Base-by-base conservation (phyloP, 2,329 filamentous ascomycete genomes). In the Alternaria rosae region DNA sequence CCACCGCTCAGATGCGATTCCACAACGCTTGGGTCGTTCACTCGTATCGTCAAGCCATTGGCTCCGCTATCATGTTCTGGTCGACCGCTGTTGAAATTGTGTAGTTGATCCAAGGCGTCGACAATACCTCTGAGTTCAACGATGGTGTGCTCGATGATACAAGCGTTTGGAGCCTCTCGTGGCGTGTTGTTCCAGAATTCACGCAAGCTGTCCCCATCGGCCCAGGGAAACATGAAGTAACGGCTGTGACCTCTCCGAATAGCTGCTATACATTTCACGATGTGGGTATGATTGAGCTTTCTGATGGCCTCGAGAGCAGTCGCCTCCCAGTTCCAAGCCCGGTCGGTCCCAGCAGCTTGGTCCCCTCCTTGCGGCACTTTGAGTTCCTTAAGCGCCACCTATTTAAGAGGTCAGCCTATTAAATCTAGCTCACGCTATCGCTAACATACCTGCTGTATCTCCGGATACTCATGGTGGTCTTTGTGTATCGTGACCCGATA, bases 151-250 rank as follows among this genome's bases (percentile, higher is more conserved):
- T 35, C 5, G 6, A 67, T 32, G 13, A 63, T 10, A 4, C 44
- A 6, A 26, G 23, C 21, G 11, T 38, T 57, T 1, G 61, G 59
- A 11, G 11, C 20, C 20, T 62, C 59, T 11, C 38, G 51, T 11
- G 52, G 28, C 11, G 20, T 50, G 1, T 43, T 30, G 3, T 63
- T 17, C 70, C 70, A 73, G 11, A 54, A 65, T 1, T 69, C 54
- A 6, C 62, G 59, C 2, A 64, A 28, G 15, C 23, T 64, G 23
- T 42, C 55, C 3, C 58, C 58, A 12, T 69, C 60, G 1, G 71
- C 71, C 71, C 71, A 73, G 11, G 57, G 44, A 21, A 72, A 70
- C 54, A 72, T 67, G 35, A 73, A 62, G 30, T 70, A 73, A 2
- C 62, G 68, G 38, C 47, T 58, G 3, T 69, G 45, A 4, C 68